These are phyloP conservation scores for Ochromonas danica DNA, from an alignment of 108 stramenopile genomes.

Conservation along the genomic window DNA sequence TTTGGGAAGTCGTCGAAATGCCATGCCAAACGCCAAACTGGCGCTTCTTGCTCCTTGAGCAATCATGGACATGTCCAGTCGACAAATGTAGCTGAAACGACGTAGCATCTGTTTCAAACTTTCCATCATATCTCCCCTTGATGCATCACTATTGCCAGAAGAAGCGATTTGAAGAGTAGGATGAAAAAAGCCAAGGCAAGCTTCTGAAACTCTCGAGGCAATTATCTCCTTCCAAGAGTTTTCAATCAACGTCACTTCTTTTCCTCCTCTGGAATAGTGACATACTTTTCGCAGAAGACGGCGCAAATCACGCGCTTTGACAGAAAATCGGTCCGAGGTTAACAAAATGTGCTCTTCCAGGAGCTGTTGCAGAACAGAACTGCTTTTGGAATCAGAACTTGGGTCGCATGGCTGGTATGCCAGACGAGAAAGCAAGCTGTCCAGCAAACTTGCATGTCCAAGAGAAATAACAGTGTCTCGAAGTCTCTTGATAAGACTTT, in stretches of 20 bases:
- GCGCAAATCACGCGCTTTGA: not conserved
- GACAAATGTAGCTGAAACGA: not conserved
- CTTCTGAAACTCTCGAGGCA: not conserved
- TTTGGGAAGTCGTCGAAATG: conserved; percentile 4
- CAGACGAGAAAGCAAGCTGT: no score
- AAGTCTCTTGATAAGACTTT: not conserved
- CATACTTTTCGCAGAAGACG: not conserved
- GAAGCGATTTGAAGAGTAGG: not conserved
- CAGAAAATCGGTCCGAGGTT: not conserved
- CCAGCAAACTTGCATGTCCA: not conserved
- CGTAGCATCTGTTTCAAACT: not conserved
- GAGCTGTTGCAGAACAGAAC: not conserved
- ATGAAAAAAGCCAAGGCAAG: not conserved
- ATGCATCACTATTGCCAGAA: not conserved
- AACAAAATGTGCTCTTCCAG: not conserved
- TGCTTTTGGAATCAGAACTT: no score
- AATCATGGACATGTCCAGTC: not conserved
- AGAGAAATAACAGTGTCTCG: not conserved
- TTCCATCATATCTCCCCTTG: not conserved
- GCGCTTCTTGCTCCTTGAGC: not conserved
- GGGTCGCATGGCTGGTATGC: no score
- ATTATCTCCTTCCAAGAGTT: not conserved
- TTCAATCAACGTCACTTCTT: not conserved
- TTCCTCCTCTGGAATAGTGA: not conserved
- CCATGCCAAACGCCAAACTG: not conserved